phyloP scores from a whole-genome alignment of 352 stramenopile species.

The Globisporangium recalcitrans region DNA sequence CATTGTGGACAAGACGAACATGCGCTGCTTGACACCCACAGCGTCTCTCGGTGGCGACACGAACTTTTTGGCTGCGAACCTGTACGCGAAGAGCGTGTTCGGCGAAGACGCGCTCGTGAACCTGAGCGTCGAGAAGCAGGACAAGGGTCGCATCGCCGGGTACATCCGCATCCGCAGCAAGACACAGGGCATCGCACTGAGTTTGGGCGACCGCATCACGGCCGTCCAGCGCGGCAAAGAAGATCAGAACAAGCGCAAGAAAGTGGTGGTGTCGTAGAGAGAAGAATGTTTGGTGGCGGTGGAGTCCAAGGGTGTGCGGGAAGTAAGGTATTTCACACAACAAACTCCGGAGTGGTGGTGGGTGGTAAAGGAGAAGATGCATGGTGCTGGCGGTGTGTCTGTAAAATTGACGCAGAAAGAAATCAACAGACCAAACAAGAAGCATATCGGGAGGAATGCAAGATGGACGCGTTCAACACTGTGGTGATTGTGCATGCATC shows the following conservation, averaged over 20 bases:
- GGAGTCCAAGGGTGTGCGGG: neutral
- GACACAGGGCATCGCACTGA: conserved; percentile 99
- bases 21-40: conserved; percentile 97
- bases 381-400: neutral
- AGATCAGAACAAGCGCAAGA: conserved; percentile 83
- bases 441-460: neutral
- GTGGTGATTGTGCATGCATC: neutral
- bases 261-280: conserved; percentile 58
- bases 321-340: neutral
- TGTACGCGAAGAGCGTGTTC: conserved; percentile 91
- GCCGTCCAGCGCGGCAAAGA: conserved; percentile 91
- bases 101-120: conserved; percentile 99
- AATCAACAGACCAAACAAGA: neutral
- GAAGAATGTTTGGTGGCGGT: neutral
- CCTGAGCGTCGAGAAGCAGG: conserved; percentile 98
- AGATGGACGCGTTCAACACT: neutral
- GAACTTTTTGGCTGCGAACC: conserved; percentile 92
- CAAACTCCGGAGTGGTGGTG: neutral
- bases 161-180: conserved; percentile 99
- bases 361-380: neutral
- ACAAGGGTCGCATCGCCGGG: conserved; percentile 95
- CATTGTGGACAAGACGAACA: conserved; percentile 98
- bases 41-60: conserved; percentile 85
- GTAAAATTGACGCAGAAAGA: neutral
- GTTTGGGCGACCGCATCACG: conserved; percentile 98